Evolutionary conservation across 352 stramenopile species (phyloP), one percentile per base, ranked within the genome.

Genomic region (Phytopythium montanum): DNA sequence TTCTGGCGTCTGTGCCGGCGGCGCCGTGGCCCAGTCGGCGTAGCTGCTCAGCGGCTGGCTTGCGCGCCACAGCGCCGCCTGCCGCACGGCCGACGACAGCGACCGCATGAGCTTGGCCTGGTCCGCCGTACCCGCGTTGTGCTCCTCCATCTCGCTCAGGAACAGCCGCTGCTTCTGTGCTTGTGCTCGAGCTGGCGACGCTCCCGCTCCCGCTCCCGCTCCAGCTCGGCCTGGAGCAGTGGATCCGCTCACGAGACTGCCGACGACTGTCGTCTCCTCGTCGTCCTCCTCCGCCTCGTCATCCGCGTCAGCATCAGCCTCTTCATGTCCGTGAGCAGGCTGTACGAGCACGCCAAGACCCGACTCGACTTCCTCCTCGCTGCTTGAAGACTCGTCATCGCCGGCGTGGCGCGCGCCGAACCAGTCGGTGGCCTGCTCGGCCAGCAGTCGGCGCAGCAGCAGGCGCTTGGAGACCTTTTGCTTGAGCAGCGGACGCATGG

Each of bases 381-480:
- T 89, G 55, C 79, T 90, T 10, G 81, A 94, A 13, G 79, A 87
- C 29, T 92, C 83, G 28, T 89, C 82, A 16, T 66, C 76, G 12
- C 48, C 55, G 5, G 2, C 38, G 25, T 59, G 31, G 36, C 63
- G 63, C 33, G 70, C 62, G 51, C 70, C 70, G 53, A 73, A 73
- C n/a, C 48, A 67, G 59, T 69, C 39, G 41, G 70, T 81, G 18
- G 72, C 87, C 53, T 94, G 82, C 54, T 95, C 84, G 0, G 84
- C 81, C 56, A 95, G 62, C 10, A 95, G 68, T 18, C 85, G 81
- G 60, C 83, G 76, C 18, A 95, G 56, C 13, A 95, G 66, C 45
- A 95, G 41, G 1, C 84, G 78, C 60, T 95, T 94, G 6, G 82
- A 87, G 0, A 95, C 84, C 38, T 92, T 93, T 60, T 95, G 86